phyloP scores from a whole-genome alignment of 2,329 filamentous ascomycete genomes.

The Bertia moriformis region DNA sequence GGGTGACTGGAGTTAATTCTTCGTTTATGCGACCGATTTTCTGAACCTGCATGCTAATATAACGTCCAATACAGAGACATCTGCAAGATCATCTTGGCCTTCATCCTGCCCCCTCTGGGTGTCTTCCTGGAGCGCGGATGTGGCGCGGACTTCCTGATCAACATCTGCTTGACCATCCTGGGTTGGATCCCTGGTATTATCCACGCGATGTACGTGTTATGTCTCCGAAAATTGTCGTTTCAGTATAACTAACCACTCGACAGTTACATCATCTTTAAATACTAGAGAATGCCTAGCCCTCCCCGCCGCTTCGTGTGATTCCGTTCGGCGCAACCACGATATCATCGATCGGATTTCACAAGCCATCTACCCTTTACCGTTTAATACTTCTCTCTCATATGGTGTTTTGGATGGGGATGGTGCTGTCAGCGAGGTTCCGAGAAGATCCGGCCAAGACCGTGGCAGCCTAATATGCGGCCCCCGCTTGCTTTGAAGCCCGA shows the following conservation, averaged over 20 bases:
- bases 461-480: too few relatives aligned
- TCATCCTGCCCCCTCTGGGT: conserved; percentile 78
- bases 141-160: conserved; percentile 76
- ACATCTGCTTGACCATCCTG: conserved; percentile 73
- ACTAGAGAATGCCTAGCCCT: conserved; percentile 33
- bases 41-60: neutral
- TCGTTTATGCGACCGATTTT: too few relatives aligned
- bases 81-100: conserved; percentile 65
- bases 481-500: too few relatives aligned
- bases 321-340: too few relatives aligned
- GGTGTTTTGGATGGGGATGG: too few relatives aligned
- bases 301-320: neutral
- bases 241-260: conserved; percentile 2
- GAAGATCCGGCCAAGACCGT: too few relatives aligned
- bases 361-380: too few relatives aligned
- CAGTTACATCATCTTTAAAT: conserved; percentile 76
- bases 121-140: conserved; percentile 91
- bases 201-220: conserved; percentile 56
- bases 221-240: conserved; percentile 1
- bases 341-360: too few relatives aligned
- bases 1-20: too few relatives aligned
- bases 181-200: conserved; percentile 68
- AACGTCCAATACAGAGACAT: conserved; percentile 25
- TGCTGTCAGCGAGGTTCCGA: too few relatives aligned
- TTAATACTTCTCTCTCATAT: too few relatives aligned